Evolutionary conservation across 176 grass and related monocot species (phyloP).

Genomic region (Phragmites australis): DNA sequence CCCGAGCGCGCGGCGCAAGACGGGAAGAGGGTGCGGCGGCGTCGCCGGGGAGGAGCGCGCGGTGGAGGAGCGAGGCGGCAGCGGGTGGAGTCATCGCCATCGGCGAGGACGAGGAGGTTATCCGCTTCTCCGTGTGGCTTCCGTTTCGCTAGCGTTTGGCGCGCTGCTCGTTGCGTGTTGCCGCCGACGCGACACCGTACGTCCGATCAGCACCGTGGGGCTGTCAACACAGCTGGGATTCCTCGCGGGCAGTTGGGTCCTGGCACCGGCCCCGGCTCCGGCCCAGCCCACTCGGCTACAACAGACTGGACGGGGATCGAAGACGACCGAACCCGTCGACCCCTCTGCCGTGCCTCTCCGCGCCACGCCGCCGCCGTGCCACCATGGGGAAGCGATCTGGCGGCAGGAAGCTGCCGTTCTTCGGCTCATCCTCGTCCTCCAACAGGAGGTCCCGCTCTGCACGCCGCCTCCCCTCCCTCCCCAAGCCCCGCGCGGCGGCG

Average conservation of each 20-base stretch:
- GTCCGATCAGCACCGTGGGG: conserved; percentile 14
- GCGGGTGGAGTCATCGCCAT: conserved; percentile 31
- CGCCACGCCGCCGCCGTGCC: conserved; percentile 5
- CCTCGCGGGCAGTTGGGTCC: background rate
- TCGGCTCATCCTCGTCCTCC: conserved; percentile 46
- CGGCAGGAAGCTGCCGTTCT: conserved; percentile 72
- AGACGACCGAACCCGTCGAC: background rate
- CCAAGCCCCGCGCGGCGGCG: conserved; percentile 41
- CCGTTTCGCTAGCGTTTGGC: conserved; percentile 7
- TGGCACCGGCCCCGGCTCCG: background rate
- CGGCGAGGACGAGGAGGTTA: conserved; percentile 20
- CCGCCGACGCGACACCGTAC: background rate
- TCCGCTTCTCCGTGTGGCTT: conserved; percentile 7
- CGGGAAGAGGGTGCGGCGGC: background rate
- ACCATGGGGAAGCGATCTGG: conserved; percentile 81
- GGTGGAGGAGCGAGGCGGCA: conserved; percentile 16
- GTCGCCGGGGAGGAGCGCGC: background rate
- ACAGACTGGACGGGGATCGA: background rate
- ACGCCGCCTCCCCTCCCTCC: conserved; percentile 43
- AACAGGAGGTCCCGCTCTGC: conserved; percentile 37
- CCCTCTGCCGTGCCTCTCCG: background rate
- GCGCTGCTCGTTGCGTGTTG: background rate
- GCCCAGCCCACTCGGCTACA: background rate
- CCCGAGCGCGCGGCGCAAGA: too few relatives aligned
- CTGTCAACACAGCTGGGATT: background rate